These are phyloP conservation scores for Leishmania braziliensis DNA, from an alignment of 208 protist species.

Conservation along the genomic window DNA sequence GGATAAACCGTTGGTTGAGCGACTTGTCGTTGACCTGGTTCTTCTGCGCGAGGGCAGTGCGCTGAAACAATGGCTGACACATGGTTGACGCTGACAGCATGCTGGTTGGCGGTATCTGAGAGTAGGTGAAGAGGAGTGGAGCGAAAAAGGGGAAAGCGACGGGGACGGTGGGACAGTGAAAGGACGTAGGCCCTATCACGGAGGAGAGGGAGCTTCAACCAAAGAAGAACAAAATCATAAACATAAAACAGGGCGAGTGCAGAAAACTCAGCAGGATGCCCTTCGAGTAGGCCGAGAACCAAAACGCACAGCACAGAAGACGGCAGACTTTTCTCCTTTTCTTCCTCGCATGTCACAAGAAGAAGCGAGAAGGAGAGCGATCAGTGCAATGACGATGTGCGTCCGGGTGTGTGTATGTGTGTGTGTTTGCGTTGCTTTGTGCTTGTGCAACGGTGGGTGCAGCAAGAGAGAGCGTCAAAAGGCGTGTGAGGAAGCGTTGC, in stretches of 20 bases:
- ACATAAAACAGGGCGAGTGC: not conserved
- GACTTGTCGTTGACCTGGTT: constrained; percentile 40
- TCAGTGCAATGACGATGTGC: not conserved
- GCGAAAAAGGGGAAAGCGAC: not conserved
- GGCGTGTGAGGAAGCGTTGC: not conserved
- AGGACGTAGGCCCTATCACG: not conserved
- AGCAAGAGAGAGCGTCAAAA: constrained; percentile 1
- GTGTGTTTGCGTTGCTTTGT: not conserved
- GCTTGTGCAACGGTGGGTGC: not conserved
- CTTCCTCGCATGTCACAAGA: not conserved
- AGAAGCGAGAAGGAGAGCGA: not conserved
- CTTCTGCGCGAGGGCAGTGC: not conserved
- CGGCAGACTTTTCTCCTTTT: not conserved
- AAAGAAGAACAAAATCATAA: too few relatives aligned
- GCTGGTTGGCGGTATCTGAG: not conserved
- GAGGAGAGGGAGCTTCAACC: not conserved
- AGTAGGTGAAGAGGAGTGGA: not conserved
- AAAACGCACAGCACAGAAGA: not conserved
- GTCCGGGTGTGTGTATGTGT: not conserved
- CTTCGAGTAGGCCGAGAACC: not conserved
- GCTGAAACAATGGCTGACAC: not conserved
- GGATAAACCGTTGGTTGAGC: constrained; percentile 30
- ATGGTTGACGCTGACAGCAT: not conserved
- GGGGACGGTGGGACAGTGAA: not conserved
- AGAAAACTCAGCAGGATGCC: not conserved